phyloP scores from a whole-genome alignment of 1,139 yeast genomes.

The Debaryomyces subglobosus region DNA sequence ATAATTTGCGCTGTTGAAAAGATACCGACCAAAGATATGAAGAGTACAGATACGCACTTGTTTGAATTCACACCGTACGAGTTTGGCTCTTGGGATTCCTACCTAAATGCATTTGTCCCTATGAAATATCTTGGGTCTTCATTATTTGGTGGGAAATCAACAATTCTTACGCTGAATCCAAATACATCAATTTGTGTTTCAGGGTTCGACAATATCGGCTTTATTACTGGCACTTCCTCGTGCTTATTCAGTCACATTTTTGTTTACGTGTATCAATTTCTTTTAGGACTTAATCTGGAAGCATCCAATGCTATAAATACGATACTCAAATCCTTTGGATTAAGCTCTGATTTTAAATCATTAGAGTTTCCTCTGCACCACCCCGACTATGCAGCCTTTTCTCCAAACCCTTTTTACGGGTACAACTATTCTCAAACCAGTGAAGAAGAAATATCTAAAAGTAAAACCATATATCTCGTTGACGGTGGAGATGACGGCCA shows the following conservation, averaged over 20 bases:
- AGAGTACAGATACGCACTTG: constrained; percentile 32
- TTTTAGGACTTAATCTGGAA: constrained; percentile 41
- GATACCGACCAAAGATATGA: constrained; percentile 23
- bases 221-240: constrained; percentile 72
- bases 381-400: constrained; percentile 70
- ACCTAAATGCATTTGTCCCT: constrained; percentile 53
- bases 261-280: constrained; percentile 46
- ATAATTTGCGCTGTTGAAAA: constrained; percentile 41
- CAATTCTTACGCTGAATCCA: constrained; percentile 19
- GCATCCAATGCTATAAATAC: constrained; percentile 45
- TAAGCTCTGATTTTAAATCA: constrained; percentile 30
- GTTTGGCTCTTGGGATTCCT: constrained; percentile 69
- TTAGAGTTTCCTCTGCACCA: constrained; percentile 31
- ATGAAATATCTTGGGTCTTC: constrained; percentile 57
- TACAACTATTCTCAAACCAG: constrained; percentile 14
- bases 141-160: constrained; percentile 35
- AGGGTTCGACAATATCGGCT: constrained; percentile 75
- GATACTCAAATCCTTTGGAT: constrained; percentile 51
- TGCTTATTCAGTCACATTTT: constrained; percentile 65
- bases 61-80: constrained; percentile 68
- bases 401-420: constrained; percentile 75
- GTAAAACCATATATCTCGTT: constrained; percentile 33
- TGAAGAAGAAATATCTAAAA: constrained; percentile 17
- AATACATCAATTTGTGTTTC: constrained; percentile 46
- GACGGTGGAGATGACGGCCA: constrained; percentile 53